Percentiles rank a stretch among this genome's conserved stretches.
phyloP scores from a whole-genome alignment of 768 basidiomycete species.

The Fistulinella prunicolor region DNA sequence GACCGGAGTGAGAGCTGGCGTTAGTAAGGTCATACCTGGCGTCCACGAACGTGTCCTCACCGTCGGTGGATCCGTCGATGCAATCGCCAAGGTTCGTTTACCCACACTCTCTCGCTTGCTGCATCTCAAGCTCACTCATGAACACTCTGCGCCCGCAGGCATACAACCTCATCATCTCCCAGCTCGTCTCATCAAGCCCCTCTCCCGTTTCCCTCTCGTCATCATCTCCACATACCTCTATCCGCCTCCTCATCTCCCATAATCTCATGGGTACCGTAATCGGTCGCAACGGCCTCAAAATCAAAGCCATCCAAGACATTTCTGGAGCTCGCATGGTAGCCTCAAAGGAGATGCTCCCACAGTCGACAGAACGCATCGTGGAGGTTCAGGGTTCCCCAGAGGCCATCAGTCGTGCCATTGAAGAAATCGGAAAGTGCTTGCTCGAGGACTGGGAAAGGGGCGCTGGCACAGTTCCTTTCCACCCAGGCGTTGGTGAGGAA shows the following conservation, averaged over 20 bases:
- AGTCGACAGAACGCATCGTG: constrained; percentile 98
- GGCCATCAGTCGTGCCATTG: constrained; percentile 87
- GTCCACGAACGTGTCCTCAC: constrained; percentile 98
- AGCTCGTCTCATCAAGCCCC: constrained; percentile 81
- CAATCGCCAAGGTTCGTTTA: constrained; percentile 76
- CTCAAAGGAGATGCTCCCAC: constrained; percentile 98
- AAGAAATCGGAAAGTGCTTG: constrained; percentile 93
- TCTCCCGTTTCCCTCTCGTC: constrained; percentile 70
- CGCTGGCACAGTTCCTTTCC: constrained; percentile 91
- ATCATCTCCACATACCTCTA: constrained; percentile 68
- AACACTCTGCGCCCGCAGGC: constrained; percentile 50
- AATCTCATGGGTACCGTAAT: constrained; percentile 99
- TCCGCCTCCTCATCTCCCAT: constrained; percentile 97
- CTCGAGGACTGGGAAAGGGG: constrained; percentile 97
- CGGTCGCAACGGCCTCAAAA: constrained; percentile 93
- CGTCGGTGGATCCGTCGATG: constrained; percentile 88
- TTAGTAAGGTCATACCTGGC: constrained; percentile 96
- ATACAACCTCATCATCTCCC: constrained; percentile 90
- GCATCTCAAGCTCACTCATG: constrained; percentile 3
- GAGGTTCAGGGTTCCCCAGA: constrained; percentile 96
- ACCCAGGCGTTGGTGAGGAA: constrained; percentile 82
- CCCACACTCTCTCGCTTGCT: no score
- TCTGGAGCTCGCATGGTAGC: constrained; percentile 98
- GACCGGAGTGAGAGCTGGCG: constrained; percentile 97
- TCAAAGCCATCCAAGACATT: constrained; percentile 96